These are phyloP conservation scores for Diplotaxis tenuifolia DNA, from an alignment of 345 rosid species.

Conservation along the genomic window DNA sequence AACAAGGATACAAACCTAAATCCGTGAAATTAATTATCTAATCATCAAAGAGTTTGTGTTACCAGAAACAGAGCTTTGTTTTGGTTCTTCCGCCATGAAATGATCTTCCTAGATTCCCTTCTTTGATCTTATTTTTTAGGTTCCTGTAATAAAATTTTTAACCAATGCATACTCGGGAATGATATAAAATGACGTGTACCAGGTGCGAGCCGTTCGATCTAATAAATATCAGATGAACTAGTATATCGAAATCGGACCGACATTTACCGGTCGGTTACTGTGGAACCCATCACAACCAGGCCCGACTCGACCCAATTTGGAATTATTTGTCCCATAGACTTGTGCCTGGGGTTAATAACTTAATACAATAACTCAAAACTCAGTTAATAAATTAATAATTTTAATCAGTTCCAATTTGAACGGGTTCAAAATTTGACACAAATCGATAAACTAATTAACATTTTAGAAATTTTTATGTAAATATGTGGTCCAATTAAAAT, in stretches of 20 bases:
- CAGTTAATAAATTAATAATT: no score
- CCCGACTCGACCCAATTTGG: not conserved
- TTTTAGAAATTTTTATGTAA: no score
- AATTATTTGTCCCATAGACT: not conserved
- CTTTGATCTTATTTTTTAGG: not conserved
- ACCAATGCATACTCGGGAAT: not conserved
- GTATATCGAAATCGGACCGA: not conserved
- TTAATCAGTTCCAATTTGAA: no score
- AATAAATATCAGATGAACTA: not conserved
- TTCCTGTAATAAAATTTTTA: not conserved
- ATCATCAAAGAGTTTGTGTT: not conserved
- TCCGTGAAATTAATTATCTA: not conserved
- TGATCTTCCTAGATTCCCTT: not conserved
- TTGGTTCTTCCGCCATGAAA: not conserved
- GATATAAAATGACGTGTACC: not conserved
- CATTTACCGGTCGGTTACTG: not conserved
- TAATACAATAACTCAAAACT: no score
- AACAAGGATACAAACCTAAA: not conserved
- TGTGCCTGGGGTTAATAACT: no score
- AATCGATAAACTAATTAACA: no score
- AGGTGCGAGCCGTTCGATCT: not conserved
- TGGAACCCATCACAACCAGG: not conserved
- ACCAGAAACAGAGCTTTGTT: not conserved
- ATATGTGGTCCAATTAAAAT: no score
- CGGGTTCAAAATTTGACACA: no score